Evolutionary conservation across 306 rosid species (phyloP), one percentile per base, ranked within the genome.

Genomic region (Quercus suber): DNA sequence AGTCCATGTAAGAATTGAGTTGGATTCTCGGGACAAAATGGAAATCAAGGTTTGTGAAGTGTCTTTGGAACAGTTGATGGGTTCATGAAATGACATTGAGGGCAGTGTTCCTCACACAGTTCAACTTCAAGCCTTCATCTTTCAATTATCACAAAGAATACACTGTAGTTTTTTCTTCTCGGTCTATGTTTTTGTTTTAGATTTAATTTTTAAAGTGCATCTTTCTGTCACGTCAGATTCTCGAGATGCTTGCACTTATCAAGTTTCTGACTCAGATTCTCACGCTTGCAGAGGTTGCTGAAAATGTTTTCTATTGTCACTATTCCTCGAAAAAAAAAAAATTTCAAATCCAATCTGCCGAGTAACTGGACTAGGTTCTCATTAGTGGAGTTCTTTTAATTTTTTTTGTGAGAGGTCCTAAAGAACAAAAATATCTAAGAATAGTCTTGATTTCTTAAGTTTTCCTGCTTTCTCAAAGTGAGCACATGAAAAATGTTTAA

Each of bases 31-130:
- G 86, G 98, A 92, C 83, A 89, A 89, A 86, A 77, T 78, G 20
- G 91, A 73, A 49, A 81, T 41, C 1, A 73, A 28, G 45, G 58
- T 59, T 58, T 93, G 88, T 72, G 88, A 87, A 63, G 80, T 87
- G 80, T 74, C 89, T 69, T 69, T 87, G 76, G 90, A 91, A 84
- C 82, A 83, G 69, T 89, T 90, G 92, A 80, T 69, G 86, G 97
- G 97, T 81, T 96, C 96, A 33, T 89, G 97, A 57, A 89, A 90
- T 90, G 97, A 97, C 21, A 90, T 92, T 75, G 96, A 94, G 83
- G 96, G 98, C 17, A 90, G 90, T 83, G 87, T 94, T 12, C 98
- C 96, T 1, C 85, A 71, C 49, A 87, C 85, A 73, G 86, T 87
- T 15, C 68, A 64, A 59, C 37, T 60, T 73, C 20, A 83, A 80